Base-by-base conservation (phyloP, 208 protist genomes). In the Leishmania martiniquensis region DNA sequence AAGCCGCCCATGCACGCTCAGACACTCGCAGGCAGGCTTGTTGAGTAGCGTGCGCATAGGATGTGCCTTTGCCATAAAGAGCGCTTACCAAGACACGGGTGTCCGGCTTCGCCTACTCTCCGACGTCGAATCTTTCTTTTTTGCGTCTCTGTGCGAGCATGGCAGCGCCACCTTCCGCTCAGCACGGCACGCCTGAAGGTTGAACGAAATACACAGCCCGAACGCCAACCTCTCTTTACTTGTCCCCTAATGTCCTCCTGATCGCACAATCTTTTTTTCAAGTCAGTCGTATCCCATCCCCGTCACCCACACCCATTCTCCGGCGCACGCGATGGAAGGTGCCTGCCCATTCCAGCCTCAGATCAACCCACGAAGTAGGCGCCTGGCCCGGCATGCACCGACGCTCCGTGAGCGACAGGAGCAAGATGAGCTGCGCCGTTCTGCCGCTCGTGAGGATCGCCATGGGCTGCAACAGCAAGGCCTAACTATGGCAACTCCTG, bases 331-430 rank as follows among this genome's bases (percentile, higher is more conserved):
- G 7, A 78, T 78, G 79, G 52, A 78, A 12, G 29, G 76, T 2
- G 67, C 72, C 34, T 78, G 75, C 39, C 57, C 74, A 29, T 83
- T 83, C 51, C 79, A 76, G 45, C 79, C 79, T 54, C 74, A 78
- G 25, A 77, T 83, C 74, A 83, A 83, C 51, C 29, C 79, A 52
- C 79, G 69, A 54, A 83, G 79, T 62, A 71, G 79, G 47, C 79
- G 55, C 42, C 67, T 83, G 15, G 79, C 79, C n/a, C 72, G 79
- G 49, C 37, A 78, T 72, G 79, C 79, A 20, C 79, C 79, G 20
- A 78, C 79, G 13, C 67, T 83, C 59, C 79, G 79, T 13, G 79
- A 83, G 51, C 79, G 79, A 12, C 79, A 83, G 67, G 68, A 75
- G 47, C 79, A 83, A 55, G 68, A 78, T 29, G 78, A 72, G n/a